Conservation (phyloP, 148 eudicot species). For the Spergularia bocconei region DNA sequence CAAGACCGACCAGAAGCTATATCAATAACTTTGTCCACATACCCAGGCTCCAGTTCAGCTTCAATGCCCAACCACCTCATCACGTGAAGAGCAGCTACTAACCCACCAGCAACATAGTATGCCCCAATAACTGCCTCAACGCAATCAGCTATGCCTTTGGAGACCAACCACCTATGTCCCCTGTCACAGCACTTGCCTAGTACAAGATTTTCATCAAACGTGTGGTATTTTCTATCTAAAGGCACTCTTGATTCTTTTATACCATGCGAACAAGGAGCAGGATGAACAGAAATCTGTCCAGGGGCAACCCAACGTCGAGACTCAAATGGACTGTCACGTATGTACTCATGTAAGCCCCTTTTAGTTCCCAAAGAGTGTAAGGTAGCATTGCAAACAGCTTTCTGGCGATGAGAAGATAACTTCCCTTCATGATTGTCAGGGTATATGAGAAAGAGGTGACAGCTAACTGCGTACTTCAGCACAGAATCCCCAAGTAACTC, state of each 20-base stretch:
- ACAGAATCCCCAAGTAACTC: slow-evolving; percentile 98
- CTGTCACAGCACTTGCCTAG: slow-evolving; percentile 80
- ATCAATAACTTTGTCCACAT: slow-evolving; percentile 54
- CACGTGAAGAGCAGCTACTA: slow-evolving; percentile 63
- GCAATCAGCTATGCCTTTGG: slow-evolving; percentile 85
- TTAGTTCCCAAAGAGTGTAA: slow-evolving; percentile 66
- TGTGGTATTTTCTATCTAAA: slow-evolving; percentile 46
- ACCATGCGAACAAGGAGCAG: slow-evolving; percentile 71
- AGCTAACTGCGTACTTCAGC: slow-evolving; percentile 73
- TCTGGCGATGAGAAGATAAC: slow-evolving; percentile 53
- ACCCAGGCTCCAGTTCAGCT: slow-evolving; percentile 46
- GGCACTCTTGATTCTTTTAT: slow-evolving; percentile 66
- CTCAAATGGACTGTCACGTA: slow-evolving; percentile 87
- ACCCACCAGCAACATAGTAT: slow-evolving; percentile 87
- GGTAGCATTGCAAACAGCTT: slow-evolving; percentile 67
- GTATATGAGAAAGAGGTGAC: slow-evolving; percentile 67
- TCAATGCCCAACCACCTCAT: slow-evolving; percentile 93
- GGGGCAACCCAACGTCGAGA: slow-evolving; percentile 95
- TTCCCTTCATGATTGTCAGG: slow-evolving; percentile 78
- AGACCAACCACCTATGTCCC: slow-evolving; percentile 93
- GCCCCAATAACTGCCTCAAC: slow-evolving; percentile 98
- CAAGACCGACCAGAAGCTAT: slow-evolving; percentile 55
- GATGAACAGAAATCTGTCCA: slow-evolving; percentile 70
- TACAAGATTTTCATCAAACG: slow-evolving; percentile 43
- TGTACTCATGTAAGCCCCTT: slow-evolving; percentile 67